Conservation (phyloP, 2,329 filamentous ascomycete species). For the Fusarium devonianum region DNA sequence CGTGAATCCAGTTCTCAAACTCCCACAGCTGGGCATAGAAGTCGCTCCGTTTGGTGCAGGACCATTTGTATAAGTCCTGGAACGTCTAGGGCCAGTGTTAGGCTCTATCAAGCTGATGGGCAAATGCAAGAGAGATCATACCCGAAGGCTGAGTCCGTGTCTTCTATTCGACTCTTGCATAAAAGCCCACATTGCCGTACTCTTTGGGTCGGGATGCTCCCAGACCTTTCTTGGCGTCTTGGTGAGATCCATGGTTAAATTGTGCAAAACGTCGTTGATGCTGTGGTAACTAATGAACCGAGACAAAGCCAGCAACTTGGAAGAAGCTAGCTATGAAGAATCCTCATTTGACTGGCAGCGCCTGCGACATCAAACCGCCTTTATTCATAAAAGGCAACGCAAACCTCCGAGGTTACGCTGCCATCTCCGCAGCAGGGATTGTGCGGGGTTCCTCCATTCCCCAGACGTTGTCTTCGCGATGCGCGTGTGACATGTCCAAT, state of each 20-base stretch:
- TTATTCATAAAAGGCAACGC: conserved; percentile 12
- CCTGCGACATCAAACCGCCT: background rate
- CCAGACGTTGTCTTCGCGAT: conserved; percentile 7
- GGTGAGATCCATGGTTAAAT: conserved; percentile 43
- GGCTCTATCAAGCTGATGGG: rapidly evolving
- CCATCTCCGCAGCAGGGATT: conserved; percentile 5
- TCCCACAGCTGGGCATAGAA: conserved; percentile 74
- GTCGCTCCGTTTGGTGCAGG: conserved; percentile 63
- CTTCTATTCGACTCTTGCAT: conserved; percentile 70
- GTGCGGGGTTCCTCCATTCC: conserved; percentile 35
- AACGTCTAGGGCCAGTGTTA: conserved; percentile 60
- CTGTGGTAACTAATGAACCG: background rate
- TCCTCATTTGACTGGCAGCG: no score
- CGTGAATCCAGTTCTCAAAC: conserved; percentile 66
- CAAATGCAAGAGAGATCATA: conserved; percentile 39
- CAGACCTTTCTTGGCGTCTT: conserved; percentile 68
- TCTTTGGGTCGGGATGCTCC: conserved; percentile 68
- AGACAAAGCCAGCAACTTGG: no score
- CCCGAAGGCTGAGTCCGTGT: conserved; percentile 64
- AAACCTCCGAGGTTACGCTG: conserved; percentile 32
- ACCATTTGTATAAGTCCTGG: conserved; percentile 74
- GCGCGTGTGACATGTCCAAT: conserved; percentile 6
- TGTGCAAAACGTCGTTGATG: no score
- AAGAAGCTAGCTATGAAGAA: no score
- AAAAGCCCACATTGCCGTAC: conserved; percentile 71